Base-by-base conservation (phyloP, 2,329 filamentous ascomycete genomes). In the Colletotrichum graminicola region DNA sequence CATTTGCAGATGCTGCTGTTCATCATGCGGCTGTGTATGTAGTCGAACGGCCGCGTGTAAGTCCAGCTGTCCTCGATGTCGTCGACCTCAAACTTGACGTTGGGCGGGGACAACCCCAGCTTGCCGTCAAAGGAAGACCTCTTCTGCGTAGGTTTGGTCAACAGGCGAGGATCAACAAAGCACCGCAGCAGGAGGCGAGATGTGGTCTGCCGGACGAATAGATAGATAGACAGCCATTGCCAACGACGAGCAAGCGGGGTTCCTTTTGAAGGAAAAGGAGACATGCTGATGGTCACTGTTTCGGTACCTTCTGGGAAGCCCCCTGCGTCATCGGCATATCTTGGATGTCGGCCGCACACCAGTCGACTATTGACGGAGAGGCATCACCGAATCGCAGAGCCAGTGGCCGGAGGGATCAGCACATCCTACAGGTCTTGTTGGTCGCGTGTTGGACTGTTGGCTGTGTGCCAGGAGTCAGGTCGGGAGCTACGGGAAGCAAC, bases 21-120 rank as follows among this genome's bases (percentile, higher is more conserved):
- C 75, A 91, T 81, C 74, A 88, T 83, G 49, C 87, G 85, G 12
- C 86, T 86, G 76, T 90, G 89, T 74, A 91, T 87, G 75, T 87
- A 88, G 78, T 91, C 89, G 77, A 89, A 89, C 1, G 84, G 82
- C 23, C 76, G 75, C 2, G 74, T 73, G 72, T 74, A 78, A 4
- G 75, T 75, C 76, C 75, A 78, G 32, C 74, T 75, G 41, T 76
- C 64, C 55, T 79, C 75, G 16, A 78, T 49, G 62, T 84, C 81
- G 62, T 84, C 83, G 67, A 84, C 77, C 71, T 82, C 77, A 63
- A 84, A 84, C 18, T 76, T 74, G 7, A 82, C 74, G 69, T 83
- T 84, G 0, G 79, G 80, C 0, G 82, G 82, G 29, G 73, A 51
- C 12, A 73, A 47, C 3, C 73, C 73, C 5, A 70, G 73, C 26